Conservation (phyloP, 257 asterid species). For the Solanum gracilifrons region DNA sequence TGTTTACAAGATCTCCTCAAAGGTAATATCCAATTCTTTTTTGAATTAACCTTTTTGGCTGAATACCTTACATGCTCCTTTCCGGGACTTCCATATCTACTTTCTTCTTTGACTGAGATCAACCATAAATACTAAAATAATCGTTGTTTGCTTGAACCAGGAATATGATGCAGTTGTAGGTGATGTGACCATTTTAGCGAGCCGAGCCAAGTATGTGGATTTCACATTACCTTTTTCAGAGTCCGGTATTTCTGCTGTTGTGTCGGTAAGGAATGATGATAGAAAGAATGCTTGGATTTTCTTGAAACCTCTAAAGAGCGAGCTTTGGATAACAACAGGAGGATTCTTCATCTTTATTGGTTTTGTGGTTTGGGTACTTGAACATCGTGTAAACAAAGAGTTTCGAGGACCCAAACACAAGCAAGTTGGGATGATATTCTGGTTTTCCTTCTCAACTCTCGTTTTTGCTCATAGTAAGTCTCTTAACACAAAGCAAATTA, state of each 20-base stretch:
- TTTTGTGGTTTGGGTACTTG: constrained; percentile 29
- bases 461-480: constrained; percentile 32
- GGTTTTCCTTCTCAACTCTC: constrained; percentile 28
- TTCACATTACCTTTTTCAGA: constrained; percentile 32
- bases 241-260: constrained; percentile 28
- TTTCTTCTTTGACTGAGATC: neutral
- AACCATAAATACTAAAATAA: neutral
- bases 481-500: neutral
- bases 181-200: constrained; percentile 29
- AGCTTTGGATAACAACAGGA: constrained; percentile 26
- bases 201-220: constrained; percentile 27
- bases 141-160: constrained; percentile 6
- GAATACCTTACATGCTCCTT: neutral
- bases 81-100: neutral
- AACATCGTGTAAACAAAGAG: constrained; percentile 22
- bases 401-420: constrained; percentile 13
- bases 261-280: constrained; percentile 6
- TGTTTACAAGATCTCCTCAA: constrained; percentile 4
- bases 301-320: constrained; percentile 18
- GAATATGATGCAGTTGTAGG: constrained; percentile 34
- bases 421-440: neutral
- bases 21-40: constrained; percentile 4
- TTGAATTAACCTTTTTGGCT: neutral
- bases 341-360: constrained; percentile 22
- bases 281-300: constrained; percentile 15